Base-by-base conservation (phyloP, 1,284 basidiomycete genomes). In the Gymnopus androsaceus region DNA sequence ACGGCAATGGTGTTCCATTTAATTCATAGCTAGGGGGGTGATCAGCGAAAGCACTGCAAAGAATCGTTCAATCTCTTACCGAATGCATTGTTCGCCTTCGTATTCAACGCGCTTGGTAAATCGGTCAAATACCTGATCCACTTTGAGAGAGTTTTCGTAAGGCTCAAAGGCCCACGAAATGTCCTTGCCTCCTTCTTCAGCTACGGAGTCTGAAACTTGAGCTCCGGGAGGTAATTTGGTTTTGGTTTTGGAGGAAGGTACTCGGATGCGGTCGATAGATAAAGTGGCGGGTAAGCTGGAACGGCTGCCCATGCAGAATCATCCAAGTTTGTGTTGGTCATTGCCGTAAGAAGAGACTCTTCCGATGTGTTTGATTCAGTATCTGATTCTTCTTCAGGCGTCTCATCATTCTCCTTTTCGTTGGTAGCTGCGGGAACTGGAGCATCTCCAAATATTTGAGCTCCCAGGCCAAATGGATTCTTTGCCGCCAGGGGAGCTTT, bases 41-140 rank as follows among this genome's bases (percentile, higher is more conserved):
- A 11, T 33, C 37, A 44, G 27, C 27, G 12, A 30, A 31, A 42
- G 25, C 27, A 36, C 2, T 38, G 4, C 27, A 15, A 19, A 28
- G 19, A 31, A 12, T 23, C 19, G 21, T 9, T 17, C 8, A 36
- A 14, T 3, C 14, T 69, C 76, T 54, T 51, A 90, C 90, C 92
- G 78, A 42, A 94, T 74, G 65, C 91, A 92, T 66, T 94, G 92
- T 59, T 86, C 79, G 31, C 84, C 83, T 65, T 88, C 84, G 60
- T 79, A 76, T 34, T 72, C 77, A 11, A 88, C 83, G 27, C 90
- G 78, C 65, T 83, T 82, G 49, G 80, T 83, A 67, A 94, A 94
- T n/a, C 81, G 77, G 61, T 91, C 85, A 67, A 94, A 94, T 1
- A 88, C 81, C 47, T 82, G 81, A 67, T 94, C 92, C 28, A 89